Conservation (phyloP, 345 rosid species). For the Noccaea bulbosa region DNA sequence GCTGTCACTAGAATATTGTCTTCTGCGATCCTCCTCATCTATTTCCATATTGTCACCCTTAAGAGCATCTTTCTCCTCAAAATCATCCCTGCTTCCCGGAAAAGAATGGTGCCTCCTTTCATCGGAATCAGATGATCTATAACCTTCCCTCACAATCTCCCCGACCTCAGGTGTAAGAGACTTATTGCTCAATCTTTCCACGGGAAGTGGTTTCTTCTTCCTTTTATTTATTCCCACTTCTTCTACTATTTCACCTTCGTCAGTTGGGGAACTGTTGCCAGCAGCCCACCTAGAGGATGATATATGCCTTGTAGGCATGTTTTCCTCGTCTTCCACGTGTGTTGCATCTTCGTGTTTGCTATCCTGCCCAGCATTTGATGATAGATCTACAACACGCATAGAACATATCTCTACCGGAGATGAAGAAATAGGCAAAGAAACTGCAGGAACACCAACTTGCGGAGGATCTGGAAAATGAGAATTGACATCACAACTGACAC, state of each 20-base stretch:
- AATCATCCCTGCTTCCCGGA: constrained; percentile 60
- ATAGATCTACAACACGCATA: constrained; percentile 50
- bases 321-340: constrained; percentile 67
- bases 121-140: constrained; percentile 70
- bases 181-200: constrained; percentile 48
- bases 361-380: constrained; percentile 48
- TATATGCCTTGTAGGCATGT: constrained; percentile 74
- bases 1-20: constrained; percentile 45
- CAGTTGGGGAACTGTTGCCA: constrained; percentile 82
- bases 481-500: constrained; percentile 45
- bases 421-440: constrained; percentile 40
- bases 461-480: constrained; percentile 50
- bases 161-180: constrained; percentile 68
- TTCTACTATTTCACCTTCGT: constrained; percentile 85
- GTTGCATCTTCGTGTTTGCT: constrained; percentile 37
- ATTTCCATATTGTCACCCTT: constrained; percentile 76
- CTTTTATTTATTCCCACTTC: constrained; percentile 63
- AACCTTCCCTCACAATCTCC: constrained; percentile 60
- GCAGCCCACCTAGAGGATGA: constrained; percentile 98
- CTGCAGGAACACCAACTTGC: constrained; percentile 42
- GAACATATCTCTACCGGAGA: constrained; percentile 48
- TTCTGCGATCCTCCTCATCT: constrained; percentile 53
- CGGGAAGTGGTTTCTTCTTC: constrained; percentile 57
- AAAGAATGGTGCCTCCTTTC: constrained; percentile 55
- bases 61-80: constrained; percentile 54